Percentiles rank a stretch among this genome's conserved stretches.
Evolutionary conservation across 805 yeast genomes (phyloP).

Genomic region (Candida quercuum): DNA sequence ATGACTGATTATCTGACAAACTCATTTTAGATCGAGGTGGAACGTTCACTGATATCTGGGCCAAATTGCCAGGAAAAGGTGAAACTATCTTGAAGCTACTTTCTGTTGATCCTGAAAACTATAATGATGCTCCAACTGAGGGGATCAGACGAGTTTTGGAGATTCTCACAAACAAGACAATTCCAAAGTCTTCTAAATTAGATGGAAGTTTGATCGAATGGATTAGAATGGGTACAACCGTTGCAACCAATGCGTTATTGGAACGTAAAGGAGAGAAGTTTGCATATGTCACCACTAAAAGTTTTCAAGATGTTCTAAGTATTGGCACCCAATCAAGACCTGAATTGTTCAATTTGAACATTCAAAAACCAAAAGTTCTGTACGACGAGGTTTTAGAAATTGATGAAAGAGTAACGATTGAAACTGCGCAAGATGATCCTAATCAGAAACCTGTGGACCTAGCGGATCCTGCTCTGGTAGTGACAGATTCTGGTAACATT

Average conservation of each 20-base stretch:
- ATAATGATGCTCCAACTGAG: conserved; percentile 41
- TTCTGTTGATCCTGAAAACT: conserved; percentile 38
- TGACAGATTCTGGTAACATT: background rate
- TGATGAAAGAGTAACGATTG: background rate
- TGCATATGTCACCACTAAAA: conserved; percentile 38
- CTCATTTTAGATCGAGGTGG: conserved; percentile 36
- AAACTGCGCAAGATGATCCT: too few relatives aligned
- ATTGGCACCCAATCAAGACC: conserved; percentile 47
- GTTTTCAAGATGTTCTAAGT: conserved; percentile 38
- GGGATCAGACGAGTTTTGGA: conserved; percentile 38
- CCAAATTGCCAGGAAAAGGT: conserved; percentile 34
- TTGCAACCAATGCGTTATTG: conserved; percentile 44
- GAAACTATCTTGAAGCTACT: conserved; percentile 36
- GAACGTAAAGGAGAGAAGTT: conserved; percentile 42
- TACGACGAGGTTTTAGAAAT: background rate
- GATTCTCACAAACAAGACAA: conserved; percentile 17
- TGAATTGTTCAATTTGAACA: conserved; percentile 38
- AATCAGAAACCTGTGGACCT: background rate
- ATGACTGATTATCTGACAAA: too few relatives aligned
- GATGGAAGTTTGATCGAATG: conserved; percentile 28
- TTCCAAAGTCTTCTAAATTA: conserved; percentile 23
- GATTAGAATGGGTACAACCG: conserved; percentile 41
- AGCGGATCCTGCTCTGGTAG: background rate
- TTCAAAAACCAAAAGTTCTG: conserved; percentile 29
- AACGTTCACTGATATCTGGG: conserved; percentile 42